phyloP scores from a whole-genome alignment of 371 early-diverging fungal genomes.

The Batkoa obscura region DNA sequence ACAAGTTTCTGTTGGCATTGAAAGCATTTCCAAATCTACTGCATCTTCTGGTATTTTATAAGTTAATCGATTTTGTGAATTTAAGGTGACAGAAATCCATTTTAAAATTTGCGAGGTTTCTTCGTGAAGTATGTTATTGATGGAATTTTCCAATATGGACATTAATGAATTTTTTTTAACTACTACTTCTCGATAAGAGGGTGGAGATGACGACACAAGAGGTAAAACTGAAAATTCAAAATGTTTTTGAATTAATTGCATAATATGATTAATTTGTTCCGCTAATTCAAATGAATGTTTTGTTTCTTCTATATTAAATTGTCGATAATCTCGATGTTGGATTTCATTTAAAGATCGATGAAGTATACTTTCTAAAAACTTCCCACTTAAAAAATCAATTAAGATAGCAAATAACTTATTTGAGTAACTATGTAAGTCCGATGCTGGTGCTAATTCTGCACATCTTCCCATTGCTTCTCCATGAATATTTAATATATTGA shows the following conservation, averaged over 20 bases:
- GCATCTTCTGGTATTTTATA: conserved; percentile 75
- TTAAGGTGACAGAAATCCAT: conserved; percentile 38
- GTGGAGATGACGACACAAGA: conserved; percentile 47
- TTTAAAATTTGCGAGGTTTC: conserved; percentile 28
- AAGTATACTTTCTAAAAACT: not conserved
- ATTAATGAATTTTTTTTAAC: conserved; percentile 70
- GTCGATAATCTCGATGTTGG: conserved; percentile 15
- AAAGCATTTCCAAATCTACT: conserved; percentile 42
- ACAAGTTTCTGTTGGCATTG: conserved; percentile 46
- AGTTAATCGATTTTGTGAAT: conserved; percentile 45
- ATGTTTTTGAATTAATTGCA: conserved; percentile 74
- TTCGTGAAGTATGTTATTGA: conserved; percentile 59
- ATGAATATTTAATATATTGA: conserved; percentile 58
- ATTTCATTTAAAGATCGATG: conserved; percentile 15
- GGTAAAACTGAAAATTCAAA: conserved; percentile 68
- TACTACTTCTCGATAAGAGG: conserved; percentile 67
- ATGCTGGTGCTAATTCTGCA: conserved; percentile 47
- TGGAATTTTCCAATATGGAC: conserved; percentile 48
- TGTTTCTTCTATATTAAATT: conserved; percentile 40
- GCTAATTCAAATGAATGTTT: conserved; percentile 36
- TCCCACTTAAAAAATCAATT: not conserved
- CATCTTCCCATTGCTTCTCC: conserved; percentile 69
- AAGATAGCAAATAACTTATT: not conserved
- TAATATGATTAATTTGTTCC: conserved; percentile 40
- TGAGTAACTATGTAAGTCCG: conserved; percentile 28